Evolutionary conservation across 176 grass and related monocot genomes (phyloP).

Genomic region (Carex littledalei): DNA sequence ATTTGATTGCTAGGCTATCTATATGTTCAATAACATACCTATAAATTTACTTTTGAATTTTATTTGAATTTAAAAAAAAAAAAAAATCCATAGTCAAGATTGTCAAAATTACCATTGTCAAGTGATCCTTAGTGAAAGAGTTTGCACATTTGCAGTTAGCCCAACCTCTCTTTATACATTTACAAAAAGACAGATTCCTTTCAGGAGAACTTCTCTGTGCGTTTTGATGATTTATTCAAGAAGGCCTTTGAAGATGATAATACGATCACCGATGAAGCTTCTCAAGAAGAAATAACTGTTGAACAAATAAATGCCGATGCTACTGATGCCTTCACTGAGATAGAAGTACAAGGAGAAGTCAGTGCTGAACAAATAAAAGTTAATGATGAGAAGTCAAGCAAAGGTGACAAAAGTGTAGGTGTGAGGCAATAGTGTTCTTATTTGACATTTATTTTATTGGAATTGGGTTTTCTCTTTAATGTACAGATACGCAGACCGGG

Average conservation of each 20-base stretch:
- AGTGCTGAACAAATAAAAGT: background rate
- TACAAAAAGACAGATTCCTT: constrained; percentile 15
- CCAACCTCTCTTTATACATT: constrained; percentile 14
- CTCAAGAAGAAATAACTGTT: constrained; percentile 36
- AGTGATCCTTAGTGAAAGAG: no score
- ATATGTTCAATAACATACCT: no score
- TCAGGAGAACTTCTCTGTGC: constrained; percentile 71
- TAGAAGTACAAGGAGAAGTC: background rate
- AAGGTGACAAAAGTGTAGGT: constrained; percentile 10
- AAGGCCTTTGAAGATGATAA: constrained; percentile 80
- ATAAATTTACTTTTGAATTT: no score
- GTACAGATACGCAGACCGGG: constrained; percentile 17
- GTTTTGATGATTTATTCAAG: constrained; percentile 94
- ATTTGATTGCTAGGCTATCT: no score
- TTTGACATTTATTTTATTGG: background rate
- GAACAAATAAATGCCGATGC: constrained; percentile 31
- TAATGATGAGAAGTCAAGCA: constrained; percentile 5
- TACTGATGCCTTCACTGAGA: constrained; percentile 16
- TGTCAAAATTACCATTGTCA: no score
- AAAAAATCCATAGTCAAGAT: no score
- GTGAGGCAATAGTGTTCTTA: constrained; percentile 11
- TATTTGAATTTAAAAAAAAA: no score
- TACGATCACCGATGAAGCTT: constrained; percentile 30
- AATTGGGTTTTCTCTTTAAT: constrained; percentile 9
- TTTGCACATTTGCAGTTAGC: constrained; percentile 9